phyloP scores from a whole-genome alignment of 345 rosid species.

The Sisymbrium irio region DNA sequence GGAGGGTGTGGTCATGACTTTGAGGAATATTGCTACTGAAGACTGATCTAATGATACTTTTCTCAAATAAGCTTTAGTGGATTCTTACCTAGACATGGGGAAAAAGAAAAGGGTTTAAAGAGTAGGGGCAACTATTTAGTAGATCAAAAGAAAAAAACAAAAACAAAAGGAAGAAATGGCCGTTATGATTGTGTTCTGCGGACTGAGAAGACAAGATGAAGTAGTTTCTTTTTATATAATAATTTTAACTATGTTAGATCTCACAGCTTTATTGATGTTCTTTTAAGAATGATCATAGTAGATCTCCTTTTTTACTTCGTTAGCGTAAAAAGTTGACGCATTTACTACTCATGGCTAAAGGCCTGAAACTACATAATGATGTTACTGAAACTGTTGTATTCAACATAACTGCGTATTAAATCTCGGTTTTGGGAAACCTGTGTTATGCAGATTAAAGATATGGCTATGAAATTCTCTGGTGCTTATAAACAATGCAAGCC shows the following conservation, averaged over 20 bases:
- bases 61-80: slow-evolving; percentile 26
- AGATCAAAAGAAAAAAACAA: slow-evolving; percentile 1
- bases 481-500: slow-evolving; percentile 86
- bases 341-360: slow-evolving; percentile 8
- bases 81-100: slow-evolving; percentile 27
- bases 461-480: slow-evolving; percentile 87
- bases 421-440: background rate
- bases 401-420: background rate
- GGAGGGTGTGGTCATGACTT: slow-evolving; percentile 11
- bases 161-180: background rate
- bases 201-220: slow-evolving; percentile 23
- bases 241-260: slow-evolving; percentile 15
- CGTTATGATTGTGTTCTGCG: slow-evolving; percentile 24
- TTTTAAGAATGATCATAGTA: slow-evolving; percentile 11
- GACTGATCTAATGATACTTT: slow-evolving; percentile 14
- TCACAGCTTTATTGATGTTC: slow-evolving; percentile 15
- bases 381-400: background rate
- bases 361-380: background rate
- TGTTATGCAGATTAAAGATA: slow-evolving; percentile 77
- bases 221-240: background rate
- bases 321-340: background rate
- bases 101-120: background rate
- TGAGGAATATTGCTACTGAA: slow-evolving; percentile 28
- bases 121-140: slow-evolving; percentile 19
- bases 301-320: slow-evolving; percentile 1